Evolutionary conservation across 345 rosid genomes (phyloP), one percentile per base, ranked within the genome.

Genomic region (Salix brachista): DNA sequence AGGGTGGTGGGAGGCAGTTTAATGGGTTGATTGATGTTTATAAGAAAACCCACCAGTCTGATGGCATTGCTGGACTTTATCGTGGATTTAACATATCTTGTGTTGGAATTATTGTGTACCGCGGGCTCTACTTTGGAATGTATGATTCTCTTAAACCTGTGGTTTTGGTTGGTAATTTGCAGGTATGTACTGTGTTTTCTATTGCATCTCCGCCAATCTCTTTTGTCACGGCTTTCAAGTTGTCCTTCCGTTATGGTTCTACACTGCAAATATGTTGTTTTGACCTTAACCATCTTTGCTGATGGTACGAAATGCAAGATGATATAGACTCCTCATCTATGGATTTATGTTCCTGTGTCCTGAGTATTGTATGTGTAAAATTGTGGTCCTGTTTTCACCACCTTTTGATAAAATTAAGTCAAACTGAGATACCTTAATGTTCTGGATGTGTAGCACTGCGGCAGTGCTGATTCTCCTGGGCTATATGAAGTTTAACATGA

Each of bases 71-170:
- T 2, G 84, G 84, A 37, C 84, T 81, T 26, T 81, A 81, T 58
- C 81, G 84, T 50, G 84, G 84, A 16, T 81, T 81, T 58, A 81
- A 70, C 76, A 78, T 81, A 16, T 81, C 81, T 12, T 78, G 81
- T 81, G 81, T 81, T 65, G 84, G 81, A 65, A 78, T 74, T 19
- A 78, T 81, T 65, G 84, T 81, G 58, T 81, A 77, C 8, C 84
- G 81, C 8, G 84, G 81, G 26, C 81, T 81, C 68, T 81, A 77
- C 79, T 77, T 78, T 64, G 84, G 84, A 70, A 70, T 81, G 84
- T 78, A 77, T 17, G 81, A 78, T 67, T 81, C 84, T 37, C 79
- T 81, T 5, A 81, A 81, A 50, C 84, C 84, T n/a, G 84, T 81
- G 42, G 50, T 78, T 17, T 34, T 78, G 79, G 37, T 54, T 34